Conservation (phyloP, 176 grass and related monocot genomes). For the Oryza coarctata region DNA sequence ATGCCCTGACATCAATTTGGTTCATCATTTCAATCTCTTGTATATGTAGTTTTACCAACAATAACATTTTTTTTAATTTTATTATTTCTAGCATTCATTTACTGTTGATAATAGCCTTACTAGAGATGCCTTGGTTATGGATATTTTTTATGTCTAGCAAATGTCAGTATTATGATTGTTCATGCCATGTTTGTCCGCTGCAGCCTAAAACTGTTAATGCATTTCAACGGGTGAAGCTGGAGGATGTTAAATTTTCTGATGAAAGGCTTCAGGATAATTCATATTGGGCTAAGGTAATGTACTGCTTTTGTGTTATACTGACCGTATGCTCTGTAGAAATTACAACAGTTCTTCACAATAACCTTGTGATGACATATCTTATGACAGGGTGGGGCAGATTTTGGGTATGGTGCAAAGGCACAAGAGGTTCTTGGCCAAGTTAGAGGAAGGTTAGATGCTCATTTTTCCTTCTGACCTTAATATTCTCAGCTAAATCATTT, state of each 20-base stretch:
- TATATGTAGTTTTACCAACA: background rate
- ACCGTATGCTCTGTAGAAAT: background rate
- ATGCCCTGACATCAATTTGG: background rate
- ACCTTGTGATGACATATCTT: background rate
- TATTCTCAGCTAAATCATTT: background rate
- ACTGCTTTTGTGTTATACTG: background rate
- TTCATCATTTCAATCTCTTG: background rate
- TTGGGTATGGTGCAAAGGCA: slow-evolving; percentile 89
- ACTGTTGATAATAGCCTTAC: background rate
- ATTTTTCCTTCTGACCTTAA: background rate
- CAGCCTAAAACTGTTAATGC: slow-evolving; percentile 64
- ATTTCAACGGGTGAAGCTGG: slow-evolving; percentile 80
- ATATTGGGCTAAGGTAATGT: slow-evolving; percentile 90
- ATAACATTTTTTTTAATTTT: background rate
- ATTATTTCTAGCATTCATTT: background rate
- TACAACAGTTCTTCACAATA: background rate
- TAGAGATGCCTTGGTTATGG: background rate
- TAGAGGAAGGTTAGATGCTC: slow-evolving; percentile 66
- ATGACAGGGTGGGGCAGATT: slow-evolving; percentile 68
- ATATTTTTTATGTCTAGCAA: background rate
- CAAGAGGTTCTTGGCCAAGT: slow-evolving; percentile 96
- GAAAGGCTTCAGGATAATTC: slow-evolving; percentile 85
- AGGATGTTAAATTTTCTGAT: slow-evolving; percentile 71
- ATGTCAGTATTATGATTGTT: background rate
- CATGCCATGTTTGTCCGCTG: slow-evolving; percentile 21